A percentile compares a stretch with the other conserved stretches of the same genome.
Evolutionary conservation across 805 yeast genomes (phyloP).

Genomic region (Gaillardinia entomophila): DNA sequence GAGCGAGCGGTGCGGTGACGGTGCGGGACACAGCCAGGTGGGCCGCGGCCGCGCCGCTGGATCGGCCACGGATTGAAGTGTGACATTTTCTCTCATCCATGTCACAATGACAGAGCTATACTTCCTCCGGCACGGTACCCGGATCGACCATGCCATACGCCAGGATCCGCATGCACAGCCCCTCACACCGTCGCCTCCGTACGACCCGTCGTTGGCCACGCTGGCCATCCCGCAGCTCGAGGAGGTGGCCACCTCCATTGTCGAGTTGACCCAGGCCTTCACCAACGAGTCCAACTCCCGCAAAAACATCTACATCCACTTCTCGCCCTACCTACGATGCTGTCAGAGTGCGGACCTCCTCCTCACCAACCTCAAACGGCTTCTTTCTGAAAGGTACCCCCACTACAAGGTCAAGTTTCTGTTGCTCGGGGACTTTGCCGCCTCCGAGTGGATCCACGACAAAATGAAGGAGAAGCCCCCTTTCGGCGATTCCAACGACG

Average conservation of each 20-base stretch:
- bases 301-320: slow-evolving; percentile 33
- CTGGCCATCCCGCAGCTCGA: slow-evolving; percentile 22
- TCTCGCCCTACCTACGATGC: slow-evolving; percentile 39
- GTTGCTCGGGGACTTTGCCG: slow-evolving; percentile 39
- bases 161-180: slow-evolving; percentile 21
- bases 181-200: slow-evolving; percentile 21
- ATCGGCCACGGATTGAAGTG: no score
- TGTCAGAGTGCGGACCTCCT: slow-evolving; percentile 39
- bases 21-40: no score
- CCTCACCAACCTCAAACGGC: slow-evolving; percentile 20
- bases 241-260: slow-evolving; percentile 23
- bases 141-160: slow-evolving; percentile 32
- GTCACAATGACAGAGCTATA: slow-evolving; percentile 32
- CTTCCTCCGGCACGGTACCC: slow-evolving; percentile 39
- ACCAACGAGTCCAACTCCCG: slow-evolving; percentile 9
- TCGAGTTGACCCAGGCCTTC: slow-evolving; percentile 16
- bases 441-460: slow-evolving; percentile 42
- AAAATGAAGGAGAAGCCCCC: slow-evolving; percentile 38
- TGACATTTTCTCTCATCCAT: no score
- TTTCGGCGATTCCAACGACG: slow-evolving; percentile 37
- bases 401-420: slow-evolving; percentile 29
- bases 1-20: no score
- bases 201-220: slow-evolving; percentile 33
- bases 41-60: no score
- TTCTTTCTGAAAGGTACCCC: slow-evolving; percentile 18